These are phyloP conservation scores for Mycena vitilis DNA, from an alignment of 768 basidiomycete genomes.

Conservation along the genomic window DNA sequence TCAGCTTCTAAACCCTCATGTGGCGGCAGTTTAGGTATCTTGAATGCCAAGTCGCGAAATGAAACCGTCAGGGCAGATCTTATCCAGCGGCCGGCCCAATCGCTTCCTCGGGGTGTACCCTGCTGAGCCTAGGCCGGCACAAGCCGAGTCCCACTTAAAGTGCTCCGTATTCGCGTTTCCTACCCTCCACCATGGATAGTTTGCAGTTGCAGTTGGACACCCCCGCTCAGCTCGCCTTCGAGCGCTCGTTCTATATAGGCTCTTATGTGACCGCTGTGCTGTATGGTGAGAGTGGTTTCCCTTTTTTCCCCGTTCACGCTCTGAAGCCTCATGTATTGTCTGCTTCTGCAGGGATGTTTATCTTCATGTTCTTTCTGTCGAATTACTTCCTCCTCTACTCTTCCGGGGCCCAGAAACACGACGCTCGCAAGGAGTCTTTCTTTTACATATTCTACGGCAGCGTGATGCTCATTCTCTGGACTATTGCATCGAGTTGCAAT, in stretches of 20 bases:
- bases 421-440: conserved; percentile 34
- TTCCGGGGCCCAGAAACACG: conserved; percentile 8
- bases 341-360: conserved; percentile 38
- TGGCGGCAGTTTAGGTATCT: conserved; percentile 28
- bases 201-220: conserved; percentile 27
- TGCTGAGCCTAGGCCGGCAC: conserved; percentile 1
- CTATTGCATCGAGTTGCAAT: conserved; percentile 44
- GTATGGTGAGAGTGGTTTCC: conserved; percentile 34
- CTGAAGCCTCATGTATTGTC: conserved; percentile 12
- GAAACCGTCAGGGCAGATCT: conserved; percentile 22
- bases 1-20: conserved; percentile 23
- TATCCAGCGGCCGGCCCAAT: conserved; percentile 12
- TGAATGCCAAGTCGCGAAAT: conserved; percentile 27
- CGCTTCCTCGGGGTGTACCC: conserved; percentile 26
- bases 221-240: conserved; percentile 29
- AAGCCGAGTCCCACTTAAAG: conserved; percentile 29
- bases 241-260: conserved; percentile 42
- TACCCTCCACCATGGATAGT: conserved; percentile 27
- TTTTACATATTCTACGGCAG: conserved; percentile 40
- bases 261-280: conserved; percentile 42
- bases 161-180: conserved; percentile 27
- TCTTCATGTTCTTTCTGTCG: conserved; percentile 40
- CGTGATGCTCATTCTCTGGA: conserved; percentile 45
- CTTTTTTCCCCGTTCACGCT: background rate
- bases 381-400: conserved; percentile 35